Evolutionary conservation across 2,329 filamentous ascomycete species (phyloP).

Genomic region (Colletotrichum tanaceti): DNA sequence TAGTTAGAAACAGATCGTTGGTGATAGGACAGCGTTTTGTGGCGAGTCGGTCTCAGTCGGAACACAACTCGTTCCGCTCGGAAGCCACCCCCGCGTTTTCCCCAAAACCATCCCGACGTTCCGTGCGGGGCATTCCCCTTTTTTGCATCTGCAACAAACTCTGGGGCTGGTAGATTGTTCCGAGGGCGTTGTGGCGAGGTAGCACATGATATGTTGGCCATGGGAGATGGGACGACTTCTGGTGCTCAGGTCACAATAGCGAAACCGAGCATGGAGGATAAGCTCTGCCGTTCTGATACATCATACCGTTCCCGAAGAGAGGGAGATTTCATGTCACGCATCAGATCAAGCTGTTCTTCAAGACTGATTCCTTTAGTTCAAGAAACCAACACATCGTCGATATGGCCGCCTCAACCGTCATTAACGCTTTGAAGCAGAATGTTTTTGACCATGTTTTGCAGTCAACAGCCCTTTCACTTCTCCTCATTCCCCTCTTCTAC

Average conservation of each 20-base stretch:
- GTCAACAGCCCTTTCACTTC: constrained; percentile 26
- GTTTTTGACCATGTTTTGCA: constrained; percentile 43
- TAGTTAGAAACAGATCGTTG: background rate
- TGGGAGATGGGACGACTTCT: constrained; percentile 3
- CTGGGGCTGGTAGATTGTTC: constrained; percentile 26
- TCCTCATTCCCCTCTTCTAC: constrained; percentile 54
- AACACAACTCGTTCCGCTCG: constrained; percentile 27
- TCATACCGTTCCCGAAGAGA: background rate
- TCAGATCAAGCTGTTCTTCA: background rate
- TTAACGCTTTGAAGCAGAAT: constrained; percentile 42
- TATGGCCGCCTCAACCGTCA: constrained; percentile 46
- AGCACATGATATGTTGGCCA: too few relatives aligned
- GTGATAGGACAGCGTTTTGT: too few relatives aligned
- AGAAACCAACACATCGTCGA: background rate
- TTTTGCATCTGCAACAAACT: background rate
- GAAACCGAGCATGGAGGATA: background rate
- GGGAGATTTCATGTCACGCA: background rate
- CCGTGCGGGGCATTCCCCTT: constrained; percentile 19
- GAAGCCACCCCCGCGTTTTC: constrained; percentile 11
- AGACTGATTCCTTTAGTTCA: background rate
- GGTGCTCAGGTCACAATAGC: background rate
- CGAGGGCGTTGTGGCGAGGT: constrained; percentile 6
- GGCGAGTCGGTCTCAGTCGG: constrained; percentile 5
- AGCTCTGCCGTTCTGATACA: background rate
- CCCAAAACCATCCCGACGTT: constrained; percentile 18